Base-by-base conservation (phyloP, 768 basidiomycete genomes). In the Sarcomyxa edulis region DNA sequence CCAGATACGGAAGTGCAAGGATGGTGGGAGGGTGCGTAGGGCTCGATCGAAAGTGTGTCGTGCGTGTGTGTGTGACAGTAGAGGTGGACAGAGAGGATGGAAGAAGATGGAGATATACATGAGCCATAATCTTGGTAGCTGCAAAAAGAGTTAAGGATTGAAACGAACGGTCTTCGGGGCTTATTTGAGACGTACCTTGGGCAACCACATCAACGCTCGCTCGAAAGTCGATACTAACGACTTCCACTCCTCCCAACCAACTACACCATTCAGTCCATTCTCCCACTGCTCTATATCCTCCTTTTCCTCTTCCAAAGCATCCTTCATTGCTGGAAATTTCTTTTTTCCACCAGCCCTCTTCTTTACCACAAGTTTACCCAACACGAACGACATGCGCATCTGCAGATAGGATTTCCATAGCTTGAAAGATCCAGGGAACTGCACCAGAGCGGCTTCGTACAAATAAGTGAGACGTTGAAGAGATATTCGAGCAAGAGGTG, bases 211-310 rank as follows among this genome's bases (percentile, higher is more conserved):
- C 27, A 99, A 65, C 42, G 90, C 89, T 43, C 96, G 77, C 55
- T 99, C 96, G 55, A 91, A 95, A 0, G 79, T 76, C 7, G 91
- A 86, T 12, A 95, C 72, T 9, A 99, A 74, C 11, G 79, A 64
- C 54, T 78, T 90, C 96, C 96, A 99, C 60, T 99, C 96, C 48
- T 89, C 83, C 81, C 84, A 96, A 5, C 95, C 96, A n/a, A 96
- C 72, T 5, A 93, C 68, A 2, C 84, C 80, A 54, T 98, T 89
- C 35, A 98, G 62, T 12, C 87, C 84, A 5, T 78, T 81, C 33
- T 88, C 79, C 91, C 94, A 98, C 48, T 84, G 69, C 54, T 90
- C 81, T 32, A 85, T 55, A 44, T 86, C 81, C 44, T 84, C 83
- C 45, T 74, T 67, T 46, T 90, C 91, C 39, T 90, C 90, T 51